phyloP scores from a whole-genome alignment of 2,329 filamentous ascomycete species.

The Paracorniculantispora psalliotae region DNA sequence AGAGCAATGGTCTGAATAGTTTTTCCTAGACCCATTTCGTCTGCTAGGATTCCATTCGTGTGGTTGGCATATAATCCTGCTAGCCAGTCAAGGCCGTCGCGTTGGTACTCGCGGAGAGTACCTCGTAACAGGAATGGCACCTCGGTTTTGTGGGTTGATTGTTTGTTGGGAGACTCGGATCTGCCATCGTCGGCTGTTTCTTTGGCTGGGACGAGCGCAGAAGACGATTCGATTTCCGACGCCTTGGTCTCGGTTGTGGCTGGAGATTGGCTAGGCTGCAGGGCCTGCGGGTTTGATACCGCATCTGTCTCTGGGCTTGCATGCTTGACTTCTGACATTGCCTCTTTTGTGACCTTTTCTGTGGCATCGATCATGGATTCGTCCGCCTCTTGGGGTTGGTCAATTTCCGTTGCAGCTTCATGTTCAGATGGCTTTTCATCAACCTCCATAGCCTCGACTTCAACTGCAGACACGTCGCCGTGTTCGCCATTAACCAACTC shows the following conservation, averaged over 20 bases:
- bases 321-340: constrained; percentile 23
- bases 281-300: constrained; percentile 38
- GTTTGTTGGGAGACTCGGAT: constrained; percentile 28
- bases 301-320: constrained; percentile 39
- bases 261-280: constrained; percentile 43
- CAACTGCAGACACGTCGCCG: constrained; percentile 13
- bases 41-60: constrained; percentile 93
- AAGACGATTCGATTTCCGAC: constrained; percentile 40
- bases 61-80: constrained; percentile 86
- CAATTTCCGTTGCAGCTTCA: not conserved
- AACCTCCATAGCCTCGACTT: constrained; percentile 36
- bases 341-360: constrained; percentile 23
- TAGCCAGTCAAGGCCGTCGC: constrained; percentile 95
- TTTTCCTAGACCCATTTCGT: constrained; percentile 98
- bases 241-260: constrained; percentile 47
- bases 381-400: constrained; percentile 12
- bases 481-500: not conserved
- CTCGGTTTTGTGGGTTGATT: constrained; percentile 56
- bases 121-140: constrained; percentile 81
- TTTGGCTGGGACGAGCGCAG: constrained; percentile 31
- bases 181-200: constrained; percentile 24
- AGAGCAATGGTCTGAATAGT: constrained; percentile 97
- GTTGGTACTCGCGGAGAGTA: constrained; percentile 90
- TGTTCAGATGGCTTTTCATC: constrained; percentile 23
- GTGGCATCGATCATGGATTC: constrained; percentile 19